Evolutionary conservation across 371 early-diverging fungal species (phyloP).

Genomic region (Dipsacomyces acuminosporus): DNA sequence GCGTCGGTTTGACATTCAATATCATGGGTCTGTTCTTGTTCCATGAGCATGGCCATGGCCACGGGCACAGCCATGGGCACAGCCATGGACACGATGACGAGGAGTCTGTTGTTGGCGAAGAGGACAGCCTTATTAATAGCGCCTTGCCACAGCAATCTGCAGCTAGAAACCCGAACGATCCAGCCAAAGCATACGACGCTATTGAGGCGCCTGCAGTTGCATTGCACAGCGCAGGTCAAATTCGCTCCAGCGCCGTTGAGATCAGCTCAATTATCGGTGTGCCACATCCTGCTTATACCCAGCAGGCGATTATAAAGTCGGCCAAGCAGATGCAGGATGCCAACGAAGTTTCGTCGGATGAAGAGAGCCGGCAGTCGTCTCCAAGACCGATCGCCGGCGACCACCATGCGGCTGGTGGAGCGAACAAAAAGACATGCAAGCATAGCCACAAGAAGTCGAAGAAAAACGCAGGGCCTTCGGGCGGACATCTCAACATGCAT

Average conservation of each 20-base stretch:
- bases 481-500: slow-evolving; percentile 76
- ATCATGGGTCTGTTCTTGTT: slow-evolving; percentile 77
- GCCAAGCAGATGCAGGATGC: slow-evolving; percentile 37
- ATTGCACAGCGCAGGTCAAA: slow-evolving; percentile 1
- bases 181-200: slow-evolving; percentile 9
- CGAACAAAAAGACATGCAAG: not conserved
- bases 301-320: slow-evolving; percentile 43
- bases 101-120: slow-evolving; percentile 23
- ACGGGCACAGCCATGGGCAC: slow-evolving; percentile 47
- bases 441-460: slow-evolving; percentile 1
- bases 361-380: slow-evolving; percentile 17
- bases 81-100: slow-evolving; percentile 45
- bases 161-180: too few relatives aligned
- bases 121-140: slow-evolving; percentile 22
- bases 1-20: slow-evolving; percentile 79
- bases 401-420: not conserved
- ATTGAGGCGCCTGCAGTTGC: slow-evolving; percentile 8
- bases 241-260: slow-evolving; percentile 25
- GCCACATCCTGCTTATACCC: slow-evolving; percentile 45
- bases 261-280: slow-evolving; percentile 46
- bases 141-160: too few relatives aligned
- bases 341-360: not conserved
- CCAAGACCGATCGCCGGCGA: not conserved
- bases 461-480: slow-evolving; percentile 1
- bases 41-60: slow-evolving; percentile 49